Base-by-base conservation (phyloP, 306 rosid species). In the Glycine soja region DNA sequence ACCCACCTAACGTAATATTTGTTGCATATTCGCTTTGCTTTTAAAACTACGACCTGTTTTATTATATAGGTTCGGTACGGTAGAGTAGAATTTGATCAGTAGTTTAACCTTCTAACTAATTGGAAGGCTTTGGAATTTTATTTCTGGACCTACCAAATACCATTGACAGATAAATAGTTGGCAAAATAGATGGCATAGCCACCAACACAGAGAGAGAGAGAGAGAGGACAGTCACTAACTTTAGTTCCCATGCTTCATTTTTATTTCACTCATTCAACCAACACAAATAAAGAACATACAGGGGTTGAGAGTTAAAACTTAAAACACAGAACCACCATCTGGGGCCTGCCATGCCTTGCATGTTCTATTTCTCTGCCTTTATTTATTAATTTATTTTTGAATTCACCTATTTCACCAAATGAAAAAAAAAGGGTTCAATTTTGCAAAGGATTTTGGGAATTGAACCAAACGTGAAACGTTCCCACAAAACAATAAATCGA, bases 401-500 rank as follows among this genome's bases (percentile, higher is more conserved):
- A 30, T 56, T 78, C 56, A 46, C 56, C 47, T 18, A 18, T 67
- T 16, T 59, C 38, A 54, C 53, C 79, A 19, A n/a, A 53, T 30
- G 7, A 67, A 64, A 19, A 47, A 12, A 24, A 24, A 24, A 24
- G 30, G 2, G 30, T 46, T 70, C n/a, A 36, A 3, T 67, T 80
- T 80, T 75, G 15, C 66, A 3, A 54, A 6, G 68, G 13, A 10
- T 51, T 54, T 8, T 24, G 15, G 24, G 34, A 76, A 50, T 80
- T 61, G 50, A 83, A 54, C 69, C 80, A 78, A 63, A 77, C 59
- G 50, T 78, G 71, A 78, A 63, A 77, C 61, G 67, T 75, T 66
- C 78, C 78, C 76, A 83, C 88, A 90, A 68, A 75, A 70, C 85
- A 0, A 75, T 61, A 74, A 76, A 57, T 48, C 52, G 43, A 61